phyloP scores from a whole-genome alignment of 768 basidiomycete genomes.

The Mycena metata region DNA sequence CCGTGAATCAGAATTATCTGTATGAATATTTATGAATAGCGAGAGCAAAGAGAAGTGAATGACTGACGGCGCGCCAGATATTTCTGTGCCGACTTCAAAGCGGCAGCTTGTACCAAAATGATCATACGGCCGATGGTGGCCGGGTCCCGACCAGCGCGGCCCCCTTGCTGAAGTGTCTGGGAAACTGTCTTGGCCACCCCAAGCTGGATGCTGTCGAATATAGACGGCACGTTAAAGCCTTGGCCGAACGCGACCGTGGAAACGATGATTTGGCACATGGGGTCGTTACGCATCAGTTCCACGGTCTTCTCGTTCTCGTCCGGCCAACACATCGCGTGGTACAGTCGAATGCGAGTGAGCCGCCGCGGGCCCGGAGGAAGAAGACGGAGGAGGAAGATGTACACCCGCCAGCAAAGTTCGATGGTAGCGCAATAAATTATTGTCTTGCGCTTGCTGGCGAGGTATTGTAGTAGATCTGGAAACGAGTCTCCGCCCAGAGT shows the following conservation, averaged over 20 bases:
- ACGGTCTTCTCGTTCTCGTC: slow-evolving; percentile 34
- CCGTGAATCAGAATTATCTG: background rate
- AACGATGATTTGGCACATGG: slow-evolving; percentile 26
- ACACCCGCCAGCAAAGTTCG: slow-evolving; percentile 27
- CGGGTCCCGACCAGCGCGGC: slow-evolving; percentile 18
- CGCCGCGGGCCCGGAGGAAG: slow-evolving; percentile 16
- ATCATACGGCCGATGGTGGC: background rate
- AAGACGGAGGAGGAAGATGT: slow-evolving; percentile 21
- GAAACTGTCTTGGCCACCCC: slow-evolving; percentile 15
- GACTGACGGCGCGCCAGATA: slow-evolving; percentile 11
- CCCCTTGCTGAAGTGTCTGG: slow-evolving; percentile 23
- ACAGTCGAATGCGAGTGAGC: slow-evolving; percentile 24
- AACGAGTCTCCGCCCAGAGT: slow-evolving; percentile 16
- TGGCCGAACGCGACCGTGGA: slow-evolving; percentile 33
- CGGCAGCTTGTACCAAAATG: slow-evolving; percentile 21
- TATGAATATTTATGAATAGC: background rate
- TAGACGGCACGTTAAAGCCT: slow-evolving; percentile 21
- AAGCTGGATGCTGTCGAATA: slow-evolving; percentile 23
- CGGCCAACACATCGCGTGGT: slow-evolving; percentile 27
- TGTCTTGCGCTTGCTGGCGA: slow-evolving; percentile 9
- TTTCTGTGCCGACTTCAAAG: slow-evolving; percentile 16
- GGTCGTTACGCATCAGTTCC: slow-evolving; percentile 22
- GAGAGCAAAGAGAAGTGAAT: background rate
- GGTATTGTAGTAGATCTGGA: slow-evolving; percentile 20
- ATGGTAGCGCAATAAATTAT: slow-evolving; percentile 35